Evolutionary conservation across 2,329 filamentous ascomycete species (phyloP).

Genomic region (Clonostachys sp.): DNA sequence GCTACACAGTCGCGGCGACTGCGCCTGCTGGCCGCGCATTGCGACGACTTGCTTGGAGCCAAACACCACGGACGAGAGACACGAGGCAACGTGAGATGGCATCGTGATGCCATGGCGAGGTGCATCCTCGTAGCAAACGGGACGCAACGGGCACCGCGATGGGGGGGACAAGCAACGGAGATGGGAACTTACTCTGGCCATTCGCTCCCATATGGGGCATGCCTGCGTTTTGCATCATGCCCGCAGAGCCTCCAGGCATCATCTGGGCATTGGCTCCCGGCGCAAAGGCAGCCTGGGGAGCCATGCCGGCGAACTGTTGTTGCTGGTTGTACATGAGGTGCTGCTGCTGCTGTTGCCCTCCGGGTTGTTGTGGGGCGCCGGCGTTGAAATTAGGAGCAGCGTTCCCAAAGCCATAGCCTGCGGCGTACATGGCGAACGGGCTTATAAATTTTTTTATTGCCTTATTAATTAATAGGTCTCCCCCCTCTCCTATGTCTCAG

Average conservation of each 20-base stretch:
- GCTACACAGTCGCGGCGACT: too few species aligned
- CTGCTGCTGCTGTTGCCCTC: constrained; percentile 25
- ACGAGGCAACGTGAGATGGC: too few species aligned
- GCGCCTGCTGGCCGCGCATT: too few species aligned
- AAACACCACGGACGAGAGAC: too few species aligned
- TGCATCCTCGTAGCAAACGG: too few species aligned
- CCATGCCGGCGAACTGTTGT: constrained; percentile 52
- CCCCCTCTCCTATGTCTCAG: too few species aligned
- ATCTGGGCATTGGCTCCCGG: constrained; percentile 48
- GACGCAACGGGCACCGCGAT: background rate
- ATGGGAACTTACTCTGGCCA: constrained; percentile 49
- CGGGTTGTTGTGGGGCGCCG: constrained; percentile 39
- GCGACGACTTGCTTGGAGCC: too few species aligned
- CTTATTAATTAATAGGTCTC: too few species aligned
- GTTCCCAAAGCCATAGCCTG: constrained; percentile 50
- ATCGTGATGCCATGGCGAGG: too few species aligned
- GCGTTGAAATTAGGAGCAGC: constrained; percentile 48
- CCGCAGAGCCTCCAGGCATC: constrained; percentile 49
- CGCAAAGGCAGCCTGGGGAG: constrained; percentile 44
- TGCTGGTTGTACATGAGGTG: constrained; percentile 48
- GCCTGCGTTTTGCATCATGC: constrained; percentile 59
- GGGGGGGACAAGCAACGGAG: background rate
- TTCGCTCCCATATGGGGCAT: constrained; percentile 57
- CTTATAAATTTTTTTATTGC: too few species aligned
- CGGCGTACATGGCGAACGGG: constrained; percentile 42